phyloP scores from a whole-genome alignment of 2,329 filamentous ascomycete species.

The Emmonsiellopsis sp. region DNA sequence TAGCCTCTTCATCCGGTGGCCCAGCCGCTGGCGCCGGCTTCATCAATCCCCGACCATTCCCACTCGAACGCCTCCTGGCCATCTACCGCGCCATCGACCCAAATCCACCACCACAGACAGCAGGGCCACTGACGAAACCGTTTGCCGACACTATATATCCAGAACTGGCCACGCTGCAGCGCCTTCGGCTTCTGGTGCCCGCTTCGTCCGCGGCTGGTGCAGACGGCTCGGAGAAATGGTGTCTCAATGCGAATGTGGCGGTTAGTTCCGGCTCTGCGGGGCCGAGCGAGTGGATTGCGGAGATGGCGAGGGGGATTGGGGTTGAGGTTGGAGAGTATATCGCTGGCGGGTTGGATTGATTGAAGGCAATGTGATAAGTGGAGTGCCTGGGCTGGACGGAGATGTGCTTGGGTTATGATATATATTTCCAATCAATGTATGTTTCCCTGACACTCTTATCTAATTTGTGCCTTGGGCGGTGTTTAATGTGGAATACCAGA shows the following conservation, averaged over 20 bases:
- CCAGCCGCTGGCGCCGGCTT: slow-evolving; percentile 27
- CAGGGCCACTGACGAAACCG: slow-evolving; percentile 9
- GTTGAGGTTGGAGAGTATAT: slow-evolving; percentile 37
- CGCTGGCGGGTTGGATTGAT: slow-evolving; percentile 3
- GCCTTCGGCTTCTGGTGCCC: slow-evolving; percentile 38
- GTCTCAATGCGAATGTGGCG: slow-evolving; percentile 33
- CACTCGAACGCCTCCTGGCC: slow-evolving; percentile 37
- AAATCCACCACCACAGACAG: slow-evolving; percentile 23
- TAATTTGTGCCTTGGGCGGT: too few relatives aligned
- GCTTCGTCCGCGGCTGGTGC: slow-evolving; percentile 26
- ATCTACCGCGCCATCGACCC: slow-evolving; percentile 41
- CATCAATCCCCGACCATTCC: slow-evolving; percentile 34
- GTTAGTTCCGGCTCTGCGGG: slow-evolving; percentile 3
- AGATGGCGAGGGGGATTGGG: slow-evolving; percentile 35
- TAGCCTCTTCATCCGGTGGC: slow-evolving; percentile 27
- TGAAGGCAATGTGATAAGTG: too few relatives aligned
- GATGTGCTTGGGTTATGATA: too few relatives aligned
- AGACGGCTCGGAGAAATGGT: slow-evolving; percentile 36
- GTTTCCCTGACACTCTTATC: too few relatives aligned
- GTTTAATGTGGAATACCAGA: too few relatives aligned
- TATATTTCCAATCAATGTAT: too few relatives aligned
- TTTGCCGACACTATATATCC: slow-evolving; percentile 37
- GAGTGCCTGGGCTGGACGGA: not conserved
- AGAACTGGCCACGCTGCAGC: slow-evolving; percentile 38
- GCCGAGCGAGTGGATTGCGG: slow-evolving; percentile 36